Base-by-base conservation (phyloP, 225 moss, liverwort and hornwort genomes). In the Physcomitrellopsis africana region DNA sequence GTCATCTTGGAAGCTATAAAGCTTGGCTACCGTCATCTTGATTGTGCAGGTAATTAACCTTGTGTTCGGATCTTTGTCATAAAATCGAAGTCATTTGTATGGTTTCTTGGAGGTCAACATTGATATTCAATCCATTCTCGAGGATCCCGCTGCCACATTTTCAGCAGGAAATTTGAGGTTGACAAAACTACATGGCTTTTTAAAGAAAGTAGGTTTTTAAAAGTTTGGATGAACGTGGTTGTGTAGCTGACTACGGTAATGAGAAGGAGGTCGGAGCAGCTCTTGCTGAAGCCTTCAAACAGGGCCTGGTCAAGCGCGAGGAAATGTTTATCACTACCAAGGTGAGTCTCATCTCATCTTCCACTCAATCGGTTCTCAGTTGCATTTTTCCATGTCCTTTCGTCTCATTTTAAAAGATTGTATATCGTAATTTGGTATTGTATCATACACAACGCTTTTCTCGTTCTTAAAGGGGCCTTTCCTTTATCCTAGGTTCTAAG, bases 181-280 rank as follows among this genome's bases (percentile, higher is more conserved):
- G 57, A 0, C 14, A 53, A 60, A 65, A 14, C 20, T 57, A 9
- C 63, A 51, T 15, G 17, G 55, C 9, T 56, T 20, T 15, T 18
- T 53, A 53, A 16, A 8, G 0, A 53, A 18, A 49, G 49, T 15
- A 19, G 51, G 54, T 32, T 54, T 45, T 76, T 57, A 57, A 10
- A n/a, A 9, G 16, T 69, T 45, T 56, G 32, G 32, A 37, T 42
- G 54, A 15, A 9, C 43, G 23, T 77, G 61, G 12, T 73, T 42
- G 54, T 75, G 87, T 88, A 96, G 96, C 96, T 89, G 94, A 94
- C 81, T 96, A 96, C 66, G 78, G 78, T 37, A 96, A 96, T 52
- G 96, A 96, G 85, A 91, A 94, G 81, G 96, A 94, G 68, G 94
- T 94, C 20, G 96, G 96, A 77, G 86, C 62, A 67, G 92, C 92